A percentile compares a stretch with the other conserved stretches of the same genome.
Evolutionary conservation across 1,284 basidiomycete species (phyloP).

Genomic region (Anthracocystis walkeri): DNA sequence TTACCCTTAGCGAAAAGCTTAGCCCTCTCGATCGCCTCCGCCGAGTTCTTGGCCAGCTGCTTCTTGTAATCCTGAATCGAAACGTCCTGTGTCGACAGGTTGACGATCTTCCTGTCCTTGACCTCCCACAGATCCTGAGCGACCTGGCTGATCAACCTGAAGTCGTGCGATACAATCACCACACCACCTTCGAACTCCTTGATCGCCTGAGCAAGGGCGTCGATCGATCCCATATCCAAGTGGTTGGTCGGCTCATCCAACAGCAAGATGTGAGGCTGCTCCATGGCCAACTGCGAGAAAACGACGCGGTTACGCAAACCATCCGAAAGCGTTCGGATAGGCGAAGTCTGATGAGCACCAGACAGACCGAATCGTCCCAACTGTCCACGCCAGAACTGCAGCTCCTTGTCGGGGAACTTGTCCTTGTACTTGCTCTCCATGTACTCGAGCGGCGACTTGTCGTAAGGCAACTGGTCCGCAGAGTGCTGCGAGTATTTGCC

Average conservation of each 20-base stretch:
- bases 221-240: constrained; percentile 91
- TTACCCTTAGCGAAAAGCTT: constrained; percentile 65
- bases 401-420: constrained; percentile 95
- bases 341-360: constrained; percentile 90
- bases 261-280: constrained; percentile 71
- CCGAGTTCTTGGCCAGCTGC: constrained; percentile 62
- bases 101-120: constrained; percentile 90
- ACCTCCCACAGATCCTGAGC: constrained; percentile 98
- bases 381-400: constrained; percentile 91
- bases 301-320: constrained; percentile 94
- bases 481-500: constrained; percentile 93
- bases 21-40: constrained; percentile 65
- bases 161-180: constrained; percentile 71
- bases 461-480: constrained; percentile 96
- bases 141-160: constrained; percentile 64
- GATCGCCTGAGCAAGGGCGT: constrained; percentile 92
- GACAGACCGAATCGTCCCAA: constrained; percentile 95
- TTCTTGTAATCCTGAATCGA: constrained; percentile 69
- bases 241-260: constrained; percentile 83
- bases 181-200: constrained; percentile 98
- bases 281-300: constrained; percentile 81
- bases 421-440: constrained; percentile 75
- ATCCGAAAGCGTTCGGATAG: constrained; percentile 92
- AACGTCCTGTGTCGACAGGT: constrained; percentile 85
- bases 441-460: constrained; percentile 92